These are phyloP conservation scores for Solanum hybrid DNA, from an alignment of 305 asterid species.

Conservation along the genomic window DNA sequence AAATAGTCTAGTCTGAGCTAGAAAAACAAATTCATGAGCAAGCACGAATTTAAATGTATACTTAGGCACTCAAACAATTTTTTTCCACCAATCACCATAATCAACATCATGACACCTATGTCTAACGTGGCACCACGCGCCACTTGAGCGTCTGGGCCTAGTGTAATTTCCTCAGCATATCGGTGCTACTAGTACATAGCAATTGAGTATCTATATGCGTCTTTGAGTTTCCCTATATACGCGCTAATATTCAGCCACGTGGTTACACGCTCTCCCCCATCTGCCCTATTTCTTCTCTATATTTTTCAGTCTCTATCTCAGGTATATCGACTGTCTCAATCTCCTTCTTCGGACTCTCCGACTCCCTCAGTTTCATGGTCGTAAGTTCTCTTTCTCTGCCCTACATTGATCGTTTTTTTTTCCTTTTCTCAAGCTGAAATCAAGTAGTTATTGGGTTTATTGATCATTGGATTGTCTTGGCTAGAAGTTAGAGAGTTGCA, in stretches of 20 bases:
- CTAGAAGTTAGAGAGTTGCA: neutral
- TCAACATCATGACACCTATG: neutral
- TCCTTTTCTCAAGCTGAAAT: neutral
- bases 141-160: neutral
- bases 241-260: neutral
- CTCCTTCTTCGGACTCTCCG: neutral
- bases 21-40: neutral
- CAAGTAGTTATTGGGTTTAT: neutral
- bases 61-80: slow-evolving; percentile 1
- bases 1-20: neutral
- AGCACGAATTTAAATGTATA: neutral
- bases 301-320: neutral
- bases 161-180: neutral
- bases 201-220: neutral
- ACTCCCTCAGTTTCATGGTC: neutral
- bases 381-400: neutral
- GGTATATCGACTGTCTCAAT: neutral
- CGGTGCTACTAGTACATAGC: neutral
- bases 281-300: neutral
- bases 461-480: neutral
- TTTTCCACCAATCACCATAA: neutral
- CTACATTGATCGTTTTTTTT: neutral
- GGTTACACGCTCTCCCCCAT: neutral
- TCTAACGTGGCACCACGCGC: neutral
- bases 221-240: neutral